These are phyloP conservation scores for Mortierella sp. DNA, from an alignment of 371 early-diverging fungal genomes.

Conservation along the genomic window DNA sequence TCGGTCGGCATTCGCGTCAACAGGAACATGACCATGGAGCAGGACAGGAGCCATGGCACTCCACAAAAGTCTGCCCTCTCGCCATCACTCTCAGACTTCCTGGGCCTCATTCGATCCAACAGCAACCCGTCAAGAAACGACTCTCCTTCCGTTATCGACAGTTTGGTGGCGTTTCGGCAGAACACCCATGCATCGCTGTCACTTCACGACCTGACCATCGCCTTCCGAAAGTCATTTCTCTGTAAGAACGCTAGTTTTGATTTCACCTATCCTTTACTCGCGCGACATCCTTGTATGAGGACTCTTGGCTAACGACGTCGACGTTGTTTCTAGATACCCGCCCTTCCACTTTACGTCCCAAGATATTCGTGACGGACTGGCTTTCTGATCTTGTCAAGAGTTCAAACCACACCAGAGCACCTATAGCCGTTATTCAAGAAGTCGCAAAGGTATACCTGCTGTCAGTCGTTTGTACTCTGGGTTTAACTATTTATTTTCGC, in stretches of 20 bases:
- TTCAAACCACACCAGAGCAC: constrained; percentile 2
- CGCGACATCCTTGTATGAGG: background rate
- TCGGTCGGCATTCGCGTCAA: background rate
- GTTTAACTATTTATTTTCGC: background rate
- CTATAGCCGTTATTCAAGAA: constrained; percentile 25
- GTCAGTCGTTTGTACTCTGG: background rate
- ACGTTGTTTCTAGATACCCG: background rate
- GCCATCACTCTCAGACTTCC: constrained; percentile 19
- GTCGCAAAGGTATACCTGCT: constrained; percentile 28
- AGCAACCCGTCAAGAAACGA: background rate
- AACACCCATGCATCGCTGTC: constrained; percentile 18
- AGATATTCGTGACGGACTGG: constrained; percentile 40
- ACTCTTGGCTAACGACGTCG: no score
- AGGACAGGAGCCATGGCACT: background rate
- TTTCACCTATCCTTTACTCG: background rate
- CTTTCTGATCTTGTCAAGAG: constrained; percentile 26
- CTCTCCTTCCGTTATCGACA: constrained; percentile 17
- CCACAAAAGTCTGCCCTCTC: constrained; percentile 1
- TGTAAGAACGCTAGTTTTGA: constrained; percentile 6
- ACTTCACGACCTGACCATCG: constrained; percentile 27
- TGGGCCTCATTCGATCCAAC: constrained; percentile 18
- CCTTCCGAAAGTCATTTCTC: constrained; percentile 28
- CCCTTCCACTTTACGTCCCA: constrained; percentile 1
- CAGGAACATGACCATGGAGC: constrained; percentile 28
- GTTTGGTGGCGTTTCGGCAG: constrained; percentile 53